Percentiles rank a stretch among this genome's conserved stretches.
These are phyloP conservation scores for Macrophomina pseudophaseolina DNA, from an alignment of 2,329 filamentous ascomycete genomes.

Conservation along the genomic window DNA sequence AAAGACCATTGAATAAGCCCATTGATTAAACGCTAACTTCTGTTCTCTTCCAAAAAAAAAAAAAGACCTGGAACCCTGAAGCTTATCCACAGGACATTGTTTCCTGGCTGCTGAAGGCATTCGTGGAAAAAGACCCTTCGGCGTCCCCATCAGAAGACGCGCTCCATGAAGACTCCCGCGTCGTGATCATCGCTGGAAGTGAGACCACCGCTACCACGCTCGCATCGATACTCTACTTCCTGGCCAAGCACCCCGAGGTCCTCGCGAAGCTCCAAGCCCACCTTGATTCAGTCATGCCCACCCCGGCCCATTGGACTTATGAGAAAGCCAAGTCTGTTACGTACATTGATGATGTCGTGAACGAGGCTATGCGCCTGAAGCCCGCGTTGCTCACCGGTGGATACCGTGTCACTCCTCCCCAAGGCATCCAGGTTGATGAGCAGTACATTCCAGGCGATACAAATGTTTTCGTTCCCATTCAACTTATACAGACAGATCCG, in stretches of 20 bases:
- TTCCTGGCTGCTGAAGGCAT: conserved; percentile 49
- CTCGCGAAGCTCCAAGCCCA: conserved; percentile 39
- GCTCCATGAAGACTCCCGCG: conserved; percentile 41
- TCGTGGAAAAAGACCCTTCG: conserved; percentile 42
- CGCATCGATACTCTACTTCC: conserved; percentile 39
- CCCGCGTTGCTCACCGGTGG: conserved; percentile 43
- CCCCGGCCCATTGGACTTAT: conserved; percentile 35
- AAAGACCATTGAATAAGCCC: no score
- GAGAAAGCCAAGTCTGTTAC: conserved; percentile 37
- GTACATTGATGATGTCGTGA: conserved; percentile 42
- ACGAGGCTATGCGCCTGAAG: conserved; percentile 46
- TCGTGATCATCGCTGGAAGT: conserved; percentile 45
- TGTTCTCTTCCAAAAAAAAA: conserved; percentile 24
- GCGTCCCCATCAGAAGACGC: conserved; percentile 40
- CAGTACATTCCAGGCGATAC: conserved; percentile 40
- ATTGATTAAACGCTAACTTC: no score
- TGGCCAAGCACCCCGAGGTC: conserved; percentile 39
- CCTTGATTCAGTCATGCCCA: conserved; percentile 38
- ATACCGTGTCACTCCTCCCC: conserved; percentile 45
- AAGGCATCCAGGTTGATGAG: conserved; percentile 42
- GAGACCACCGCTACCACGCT: conserved; percentile 44
- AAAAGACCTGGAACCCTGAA: conserved; percentile 34
- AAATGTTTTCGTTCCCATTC: conserved; percentile 34
- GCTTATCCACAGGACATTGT: conserved; percentile 44
- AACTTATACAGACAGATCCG: conserved; percentile 38